These are phyloP conservation scores for Xerocomellus dryophilus DNA, from an alignment of 768 basidiomycete genomes.

Conservation along the genomic window DNA sequence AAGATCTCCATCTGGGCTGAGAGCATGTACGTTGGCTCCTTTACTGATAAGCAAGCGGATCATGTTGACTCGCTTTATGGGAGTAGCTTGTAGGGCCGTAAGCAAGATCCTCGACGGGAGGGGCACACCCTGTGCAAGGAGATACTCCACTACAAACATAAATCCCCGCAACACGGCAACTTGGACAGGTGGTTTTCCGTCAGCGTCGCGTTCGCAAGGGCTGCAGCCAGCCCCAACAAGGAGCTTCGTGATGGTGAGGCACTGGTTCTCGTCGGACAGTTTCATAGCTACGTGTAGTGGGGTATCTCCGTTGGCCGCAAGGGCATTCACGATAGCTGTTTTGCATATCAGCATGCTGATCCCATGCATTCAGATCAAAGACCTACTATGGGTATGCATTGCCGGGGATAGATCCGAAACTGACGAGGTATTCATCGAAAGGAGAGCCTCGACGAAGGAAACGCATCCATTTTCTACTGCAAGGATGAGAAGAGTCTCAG, in stretches of 20 bases:
- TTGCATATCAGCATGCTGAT: too few species aligned
- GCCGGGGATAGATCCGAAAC: background rate
- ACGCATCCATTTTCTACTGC: background rate
- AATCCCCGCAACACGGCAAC: background rate
- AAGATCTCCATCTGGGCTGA: background rate
- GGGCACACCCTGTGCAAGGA: background rate
- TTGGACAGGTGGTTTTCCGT: background rate
- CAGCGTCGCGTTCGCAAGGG: background rate
- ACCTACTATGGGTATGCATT: too few species aligned
- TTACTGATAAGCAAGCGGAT: background rate
- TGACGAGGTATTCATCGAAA: background rate
- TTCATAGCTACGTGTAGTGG: background rate
- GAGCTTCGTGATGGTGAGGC: background rate
- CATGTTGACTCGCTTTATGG: background rate
- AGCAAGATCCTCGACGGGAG: slow-evolving; percentile 2
- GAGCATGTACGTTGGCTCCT: background rate
- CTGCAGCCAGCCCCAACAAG: background rate
- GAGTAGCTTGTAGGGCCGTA: background rate
- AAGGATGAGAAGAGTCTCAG: background rate
- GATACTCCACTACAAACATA: background rate
- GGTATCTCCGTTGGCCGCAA: background rate
- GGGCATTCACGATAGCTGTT: background rate
- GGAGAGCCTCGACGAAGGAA: background rate
- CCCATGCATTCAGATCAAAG: too few species aligned
- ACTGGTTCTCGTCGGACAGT: background rate